Evolutionary conservation across 345 rosid genomes (phyloP).

Genomic region (Camelina sativa): DNA sequence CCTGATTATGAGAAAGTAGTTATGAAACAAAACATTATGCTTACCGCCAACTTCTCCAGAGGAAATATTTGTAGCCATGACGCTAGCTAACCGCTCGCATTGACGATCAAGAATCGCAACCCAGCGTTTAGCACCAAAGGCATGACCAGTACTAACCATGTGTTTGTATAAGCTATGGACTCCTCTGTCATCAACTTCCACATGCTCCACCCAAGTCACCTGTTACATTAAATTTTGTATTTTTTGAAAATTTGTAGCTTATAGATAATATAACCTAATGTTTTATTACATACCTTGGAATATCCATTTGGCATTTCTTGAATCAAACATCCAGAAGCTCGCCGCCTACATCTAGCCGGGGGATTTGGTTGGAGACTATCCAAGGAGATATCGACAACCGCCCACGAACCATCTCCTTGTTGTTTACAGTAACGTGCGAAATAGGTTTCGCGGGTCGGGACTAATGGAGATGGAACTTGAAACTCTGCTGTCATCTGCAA

Average conservation of each 20-base stretch:
- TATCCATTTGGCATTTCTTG: constrained; percentile 98
- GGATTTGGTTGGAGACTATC: constrained; percentile 72
- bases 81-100: constrained; percentile 92
- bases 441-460: constrained; percentile 83
- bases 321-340: constrained; percentile 90
- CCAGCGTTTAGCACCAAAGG: constrained; percentile 96
- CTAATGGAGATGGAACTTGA: constrained; percentile 87
- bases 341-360: constrained; percentile 60
- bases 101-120: constrained; percentile 82
- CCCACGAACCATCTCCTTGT: constrained; percentile 86
- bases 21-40: background rate
- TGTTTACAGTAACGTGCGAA: constrained; percentile 84
- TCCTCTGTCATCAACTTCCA: constrained; percentile 91
- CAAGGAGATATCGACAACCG: constrained; percentile 90
- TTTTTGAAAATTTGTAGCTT: background rate
- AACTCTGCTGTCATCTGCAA: constrained; percentile 90
- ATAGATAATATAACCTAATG: constrained; percentile 29
- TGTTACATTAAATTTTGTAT: constrained; percentile 29
- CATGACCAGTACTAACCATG: constrained; percentile 76
- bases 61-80: constrained; percentile 82
- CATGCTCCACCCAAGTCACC: constrained; percentile 97
- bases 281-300: constrained; percentile 57
- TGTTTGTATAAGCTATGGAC: constrained; percentile 86
- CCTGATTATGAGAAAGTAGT: background rate
- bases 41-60: constrained; percentile 74